Evolutionary conservation across 2,329 filamentous ascomycete genomes (phyloP).

Genomic region (Colletotrichum sojae): DNA sequence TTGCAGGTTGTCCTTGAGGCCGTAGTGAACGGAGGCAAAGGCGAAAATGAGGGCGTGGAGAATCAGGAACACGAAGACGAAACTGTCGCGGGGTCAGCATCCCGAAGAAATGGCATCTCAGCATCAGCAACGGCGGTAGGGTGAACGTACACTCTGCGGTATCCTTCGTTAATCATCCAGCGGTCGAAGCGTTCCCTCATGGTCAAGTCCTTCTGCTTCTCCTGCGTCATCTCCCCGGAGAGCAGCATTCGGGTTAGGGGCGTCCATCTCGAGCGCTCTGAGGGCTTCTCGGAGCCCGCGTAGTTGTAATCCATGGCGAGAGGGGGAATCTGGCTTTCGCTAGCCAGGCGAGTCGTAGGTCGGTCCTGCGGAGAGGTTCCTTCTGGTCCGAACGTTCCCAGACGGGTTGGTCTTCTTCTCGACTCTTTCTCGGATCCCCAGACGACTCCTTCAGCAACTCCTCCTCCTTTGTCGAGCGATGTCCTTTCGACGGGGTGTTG

Average conservation of each 20-base stretch:
- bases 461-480: conserved; percentile 21
- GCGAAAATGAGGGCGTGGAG: conserved; percentile 83
- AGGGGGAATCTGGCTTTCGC: conserved; percentile 27
- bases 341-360: conserved; percentile 26
- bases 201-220: conserved; percentile 77
- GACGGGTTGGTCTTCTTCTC: conserved; percentile 36
- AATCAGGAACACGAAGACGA: conserved; percentile 81
- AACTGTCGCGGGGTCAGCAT: conserved; percentile 62
- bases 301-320: conserved; percentile 53
- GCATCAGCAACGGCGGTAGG: background rate
- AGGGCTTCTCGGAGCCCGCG: conserved; percentile 59
- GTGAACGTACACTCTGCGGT: conserved; percentile 78
- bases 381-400: conserved; percentile 36
- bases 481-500: background rate
- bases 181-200: conserved; percentile 81
- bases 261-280: conserved; percentile 85
- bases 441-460: background rate
- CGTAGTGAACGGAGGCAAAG: conserved; percentile 85
- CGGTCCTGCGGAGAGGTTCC: conserved; percentile 17
- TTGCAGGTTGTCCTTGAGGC: conserved; percentile 81
- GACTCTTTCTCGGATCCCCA: conserved; percentile 40
- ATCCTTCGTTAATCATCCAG: conserved; percentile 93
- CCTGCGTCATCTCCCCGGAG: conserved; percentile 85
- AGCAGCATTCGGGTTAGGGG: conserved; percentile 86
- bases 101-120: background rate